Conservation (phyloP, 345 rosid species). For the Erucastrum elatum region DNA sequence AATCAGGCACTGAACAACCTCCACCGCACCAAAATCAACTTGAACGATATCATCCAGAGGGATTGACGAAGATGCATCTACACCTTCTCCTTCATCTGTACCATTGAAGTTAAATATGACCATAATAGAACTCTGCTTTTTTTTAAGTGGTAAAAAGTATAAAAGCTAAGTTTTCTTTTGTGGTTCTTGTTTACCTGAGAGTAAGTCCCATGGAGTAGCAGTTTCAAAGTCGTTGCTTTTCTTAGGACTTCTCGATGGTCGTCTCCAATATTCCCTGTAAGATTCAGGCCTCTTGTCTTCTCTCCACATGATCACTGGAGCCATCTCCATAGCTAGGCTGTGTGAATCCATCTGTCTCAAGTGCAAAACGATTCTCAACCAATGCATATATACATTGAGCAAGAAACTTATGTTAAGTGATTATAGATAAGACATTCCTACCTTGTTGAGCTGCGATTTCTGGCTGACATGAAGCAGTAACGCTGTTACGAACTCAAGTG, state of each 20-base stretch:
- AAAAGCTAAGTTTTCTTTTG: background rate
- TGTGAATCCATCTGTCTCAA: slow-evolving; percentile 81
- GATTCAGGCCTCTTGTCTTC: slow-evolving; percentile 64
- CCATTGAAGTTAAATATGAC: background rate
- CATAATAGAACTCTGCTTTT: background rate
- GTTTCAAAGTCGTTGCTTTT: slow-evolving; percentile 49
- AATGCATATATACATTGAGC: background rate
- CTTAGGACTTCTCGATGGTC: slow-evolving; percentile 51
- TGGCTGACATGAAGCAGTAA: slow-evolving; percentile 76
- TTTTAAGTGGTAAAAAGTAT: background rate
- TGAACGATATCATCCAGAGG: slow-evolving; percentile 75
- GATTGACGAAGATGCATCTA: slow-evolving; percentile 66
- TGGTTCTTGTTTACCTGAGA: slow-evolving; percentile 55
- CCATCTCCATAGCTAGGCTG: slow-evolving; percentile 82
- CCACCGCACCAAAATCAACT: slow-evolving; percentile 76
- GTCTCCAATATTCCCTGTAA: slow-evolving; percentile 71
- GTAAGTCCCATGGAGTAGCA: slow-evolving; percentile 76
- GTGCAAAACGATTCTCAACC: slow-evolving; percentile 1
- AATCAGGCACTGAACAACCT: slow-evolving; percentile 79
- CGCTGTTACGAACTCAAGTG: slow-evolving; percentile 83
- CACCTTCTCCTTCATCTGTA: slow-evolving; percentile 71
- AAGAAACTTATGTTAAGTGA: background rate
- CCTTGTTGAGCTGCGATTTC: slow-evolving; percentile 86
- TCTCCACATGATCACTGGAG: slow-evolving; percentile 90
- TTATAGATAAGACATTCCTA: slow-evolving; percentile 23